Evolutionary conservation across 2,329 filamentous ascomycete species (phyloP).

Genomic region (Diplocarpon rosae): DNA sequence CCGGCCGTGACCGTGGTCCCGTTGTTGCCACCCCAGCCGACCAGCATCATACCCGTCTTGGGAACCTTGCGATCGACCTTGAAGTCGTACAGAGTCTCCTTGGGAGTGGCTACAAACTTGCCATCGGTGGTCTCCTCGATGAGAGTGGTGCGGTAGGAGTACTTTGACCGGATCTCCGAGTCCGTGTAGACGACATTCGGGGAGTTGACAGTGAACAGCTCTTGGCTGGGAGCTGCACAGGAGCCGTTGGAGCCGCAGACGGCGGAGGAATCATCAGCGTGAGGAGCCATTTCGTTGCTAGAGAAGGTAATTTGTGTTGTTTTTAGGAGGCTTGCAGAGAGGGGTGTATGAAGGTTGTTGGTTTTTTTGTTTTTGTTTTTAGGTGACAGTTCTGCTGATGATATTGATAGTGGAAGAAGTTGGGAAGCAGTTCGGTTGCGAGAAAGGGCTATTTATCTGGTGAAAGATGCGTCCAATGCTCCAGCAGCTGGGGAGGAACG

Average conservation of each 20-base stretch:
- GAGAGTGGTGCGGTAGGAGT: slow-evolving; percentile 89
- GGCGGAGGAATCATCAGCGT: slow-evolving; percentile 60
- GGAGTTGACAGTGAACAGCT: slow-evolving; percentile 78
- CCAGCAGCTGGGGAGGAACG: slow-evolving; percentile 62
- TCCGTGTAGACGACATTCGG: slow-evolving; percentile 90
- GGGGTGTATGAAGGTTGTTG: too few species aligned
- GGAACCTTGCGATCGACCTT: slow-evolving; percentile 90
- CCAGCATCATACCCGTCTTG: slow-evolving; percentile 93
- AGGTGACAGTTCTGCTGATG: slow-evolving; percentile 6
- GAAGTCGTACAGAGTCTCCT: slow-evolving; percentile 91
- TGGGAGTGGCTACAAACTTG: slow-evolving; percentile 72
- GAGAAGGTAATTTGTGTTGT: background rate
- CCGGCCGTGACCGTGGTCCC: slow-evolving; percentile 94
- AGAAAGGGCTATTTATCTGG: slow-evolving; percentile 36
- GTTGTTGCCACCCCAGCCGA: slow-evolving; percentile 97
- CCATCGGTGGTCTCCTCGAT: slow-evolving; percentile 59
- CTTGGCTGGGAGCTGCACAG: slow-evolving; percentile 37
- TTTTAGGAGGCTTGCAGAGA: background rate
- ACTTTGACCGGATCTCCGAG: slow-evolving; percentile 80
- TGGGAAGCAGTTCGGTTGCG: slow-evolving; percentile 12
- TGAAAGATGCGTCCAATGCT: slow-evolving; percentile 58
- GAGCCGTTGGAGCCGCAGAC: slow-evolving; percentile 39
- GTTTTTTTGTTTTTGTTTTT: slow-evolving; percentile 7
- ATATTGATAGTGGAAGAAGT: slow-evolving; percentile 1
- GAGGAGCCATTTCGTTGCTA: slow-evolving; percentile 70